A percentile compares a stretch with the other conserved stretches of the same genome.
Conservation (phyloP, 768 basidiomycete species). For the Clavulina sp. region DNA sequence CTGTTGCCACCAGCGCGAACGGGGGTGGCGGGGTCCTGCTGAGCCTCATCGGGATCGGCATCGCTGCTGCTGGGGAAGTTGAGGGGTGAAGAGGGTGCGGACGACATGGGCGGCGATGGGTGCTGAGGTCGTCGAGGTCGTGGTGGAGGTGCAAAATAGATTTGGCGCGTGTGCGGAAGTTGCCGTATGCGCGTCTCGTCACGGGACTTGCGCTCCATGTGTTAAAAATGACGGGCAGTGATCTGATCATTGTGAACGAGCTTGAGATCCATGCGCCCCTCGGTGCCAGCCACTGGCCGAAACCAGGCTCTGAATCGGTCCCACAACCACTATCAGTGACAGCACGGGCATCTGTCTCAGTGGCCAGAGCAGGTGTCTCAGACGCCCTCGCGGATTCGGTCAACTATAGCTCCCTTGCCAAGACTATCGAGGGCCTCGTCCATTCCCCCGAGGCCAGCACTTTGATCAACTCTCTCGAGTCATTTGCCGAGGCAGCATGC, state of each 20-base stretch:
- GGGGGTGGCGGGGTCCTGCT: neutral
- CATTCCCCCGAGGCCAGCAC: slow-evolving; percentile 31
- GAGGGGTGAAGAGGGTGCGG: too few species aligned
- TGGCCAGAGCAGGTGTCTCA: slow-evolving; percentile 29
- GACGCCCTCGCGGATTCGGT: slow-evolving; percentile 44
- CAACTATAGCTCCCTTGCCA: slow-evolving; percentile 44
- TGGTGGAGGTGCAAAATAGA: neutral
- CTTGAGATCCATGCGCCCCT: slow-evolving; percentile 18
- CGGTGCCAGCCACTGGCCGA: slow-evolving; percentile 16
- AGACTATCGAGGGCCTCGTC: slow-evolving; percentile 28
- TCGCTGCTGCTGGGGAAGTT: neutral
- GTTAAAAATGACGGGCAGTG: slow-evolving; percentile 5
- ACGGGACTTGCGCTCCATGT: too few species aligned
- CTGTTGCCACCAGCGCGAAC: neutral
- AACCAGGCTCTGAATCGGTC: slow-evolving; percentile 1
- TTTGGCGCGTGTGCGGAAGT: neutral
- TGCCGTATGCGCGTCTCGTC: slow-evolving; percentile 9
- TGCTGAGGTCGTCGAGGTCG: neutral
- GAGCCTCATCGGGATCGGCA: neutral
- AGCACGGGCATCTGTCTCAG: slow-evolving; percentile 32
- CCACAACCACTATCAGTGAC: slow-evolving; percentile 37
- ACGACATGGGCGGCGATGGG: too few species aligned
- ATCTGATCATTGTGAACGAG: slow-evolving; percentile 18
- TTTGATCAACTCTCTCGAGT: slow-evolving; percentile 22
- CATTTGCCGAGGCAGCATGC: slow-evolving; percentile 16